Evolutionary conservation across 306 rosid genomes (phyloP).

Genomic region (Delonix regia): DNA sequence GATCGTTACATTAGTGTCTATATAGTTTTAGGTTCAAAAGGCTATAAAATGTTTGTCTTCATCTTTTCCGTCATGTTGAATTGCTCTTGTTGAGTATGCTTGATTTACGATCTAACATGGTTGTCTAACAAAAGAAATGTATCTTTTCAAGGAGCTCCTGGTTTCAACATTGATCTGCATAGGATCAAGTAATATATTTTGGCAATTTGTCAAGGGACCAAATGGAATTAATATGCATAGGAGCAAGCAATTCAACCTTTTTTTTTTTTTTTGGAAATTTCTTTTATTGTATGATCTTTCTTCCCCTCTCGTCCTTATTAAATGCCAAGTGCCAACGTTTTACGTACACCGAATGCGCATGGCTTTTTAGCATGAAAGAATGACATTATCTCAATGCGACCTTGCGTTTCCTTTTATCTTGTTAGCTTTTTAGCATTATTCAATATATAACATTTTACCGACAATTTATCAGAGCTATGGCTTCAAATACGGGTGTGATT

Average conservation of each 20-base stretch:
- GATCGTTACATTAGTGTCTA: background rate
- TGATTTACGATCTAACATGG: background rate
- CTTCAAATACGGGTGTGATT: background rate
- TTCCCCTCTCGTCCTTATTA: background rate
- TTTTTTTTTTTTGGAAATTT: background rate
- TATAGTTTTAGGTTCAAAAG: background rate
- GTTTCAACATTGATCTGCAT: conserved; percentile 8
- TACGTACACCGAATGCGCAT: conserved; percentile 12
- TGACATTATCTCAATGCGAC: background rate
- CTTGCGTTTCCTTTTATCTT: conserved; percentile 2
- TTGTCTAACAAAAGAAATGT: background rate
- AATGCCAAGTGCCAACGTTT: background rate
- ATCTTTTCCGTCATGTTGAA: background rate
- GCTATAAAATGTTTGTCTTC: background rate
- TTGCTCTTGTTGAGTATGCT: background rate
- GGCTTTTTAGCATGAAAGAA: background rate
- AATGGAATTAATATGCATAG: background rate
- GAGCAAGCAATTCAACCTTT: background rate
- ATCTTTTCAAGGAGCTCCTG: background rate
- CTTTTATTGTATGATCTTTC: background rate
- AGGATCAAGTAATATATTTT: conserved; percentile 5
- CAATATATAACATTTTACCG: background rate
- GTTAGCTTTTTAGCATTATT: background rate
- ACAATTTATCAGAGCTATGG: conserved; percentile 2
- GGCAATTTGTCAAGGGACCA: background rate